Percentiles rank a stretch among this genome's conserved stretches.
These are phyloP conservation scores for Tephrocybe sp. DNA, from an alignment of 768 basidiomycete species.

Conservation along the genomic window DNA sequence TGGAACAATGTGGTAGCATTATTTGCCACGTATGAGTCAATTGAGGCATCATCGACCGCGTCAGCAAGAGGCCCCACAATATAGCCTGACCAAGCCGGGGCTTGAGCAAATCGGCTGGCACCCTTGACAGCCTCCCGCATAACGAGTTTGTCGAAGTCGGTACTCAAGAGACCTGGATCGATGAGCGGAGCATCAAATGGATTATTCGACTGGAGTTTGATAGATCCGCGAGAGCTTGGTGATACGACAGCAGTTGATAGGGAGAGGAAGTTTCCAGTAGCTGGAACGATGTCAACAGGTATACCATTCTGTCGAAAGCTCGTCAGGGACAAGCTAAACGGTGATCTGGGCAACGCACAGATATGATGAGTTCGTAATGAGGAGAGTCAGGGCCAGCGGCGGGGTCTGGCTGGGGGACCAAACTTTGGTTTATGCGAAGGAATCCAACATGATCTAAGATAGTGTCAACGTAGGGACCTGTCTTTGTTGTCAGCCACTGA, in stretches of 20 bases:
- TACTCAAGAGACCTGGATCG: constrained; percentile 42
- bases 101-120: constrained; percentile 14
- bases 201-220: constrained; percentile 32
- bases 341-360: constrained; percentile 17
- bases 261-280: constrained; percentile 12
- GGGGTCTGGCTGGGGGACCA: constrained; percentile 21
- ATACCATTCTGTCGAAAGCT: constrained; percentile 9
- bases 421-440: constrained; percentile 22
- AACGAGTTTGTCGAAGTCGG: constrained; percentile 18
- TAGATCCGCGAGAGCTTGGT: constrained; percentile 7
- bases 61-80: constrained; percentile 7
- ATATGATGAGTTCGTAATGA: constrained; percentile 30
- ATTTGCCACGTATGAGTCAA: constrained; percentile 22
- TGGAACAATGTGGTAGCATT: constrained; percentile 20
- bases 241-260: constrained; percentile 9
- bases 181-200: constrained; percentile 45
- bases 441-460: constrained; percentile 26
- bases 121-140: constrained; percentile 23
- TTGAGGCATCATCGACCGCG: constrained; percentile 14
- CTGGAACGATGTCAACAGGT: constrained; percentile 1
- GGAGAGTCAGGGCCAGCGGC: constrained; percentile 30
- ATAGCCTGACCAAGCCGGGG: constrained; percentile 17
- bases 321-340: neutral
- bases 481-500: constrained; percentile 28
- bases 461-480: constrained; percentile 27